phyloP scores from a whole-genome alignment of 2,329 filamentous ascomycete genomes.

The Fusarium aywerte region DNA sequence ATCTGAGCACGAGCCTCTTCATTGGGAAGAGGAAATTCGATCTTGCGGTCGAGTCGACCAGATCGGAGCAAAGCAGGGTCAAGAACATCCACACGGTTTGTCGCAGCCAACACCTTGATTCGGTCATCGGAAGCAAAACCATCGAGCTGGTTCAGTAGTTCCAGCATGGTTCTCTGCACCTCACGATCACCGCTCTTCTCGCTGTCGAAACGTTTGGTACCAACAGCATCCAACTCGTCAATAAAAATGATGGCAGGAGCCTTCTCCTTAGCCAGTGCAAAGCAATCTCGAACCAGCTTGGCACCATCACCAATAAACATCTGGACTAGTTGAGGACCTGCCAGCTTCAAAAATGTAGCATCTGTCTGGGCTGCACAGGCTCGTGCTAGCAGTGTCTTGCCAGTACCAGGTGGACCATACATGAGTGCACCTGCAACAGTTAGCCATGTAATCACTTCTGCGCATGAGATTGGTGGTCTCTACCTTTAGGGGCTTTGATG shows the following conservation, averaged over 20 bases:
- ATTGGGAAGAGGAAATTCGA: constrained; percentile 97
- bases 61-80: constrained; percentile 92
- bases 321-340: constrained; percentile 95
- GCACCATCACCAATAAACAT: constrained; percentile 99
- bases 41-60: constrained; percentile 93
- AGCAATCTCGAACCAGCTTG: constrained; percentile 96
- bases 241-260: constrained; percentile 99
- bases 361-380: constrained; percentile 98
- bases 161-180: constrained; percentile 98
- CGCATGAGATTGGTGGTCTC: constrained; percentile 61
- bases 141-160: constrained; percentile 97
- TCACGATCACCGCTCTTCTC: constrained; percentile 98
- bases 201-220: constrained; percentile 98
- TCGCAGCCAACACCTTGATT: constrained; percentile 95
- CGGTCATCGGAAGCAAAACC: constrained; percentile 97
- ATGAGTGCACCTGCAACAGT: constrained; percentile 95
- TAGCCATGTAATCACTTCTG: constrained; percentile 67
- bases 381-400: constrained; percentile 91
- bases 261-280: constrained; percentile 98
- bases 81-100: constrained; percentile 92
- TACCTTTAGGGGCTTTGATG: constrained; percentile 98
- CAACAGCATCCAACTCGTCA: constrained; percentile 97
- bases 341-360: constrained; percentile 97
- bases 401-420: constrained; percentile 94
- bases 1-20: constrained; percentile 98